Evolutionary conservation across 495 filamentous ascomycete genomes (phyloP).

Genomic region (Massariosphaeria phaeospora): DNA sequence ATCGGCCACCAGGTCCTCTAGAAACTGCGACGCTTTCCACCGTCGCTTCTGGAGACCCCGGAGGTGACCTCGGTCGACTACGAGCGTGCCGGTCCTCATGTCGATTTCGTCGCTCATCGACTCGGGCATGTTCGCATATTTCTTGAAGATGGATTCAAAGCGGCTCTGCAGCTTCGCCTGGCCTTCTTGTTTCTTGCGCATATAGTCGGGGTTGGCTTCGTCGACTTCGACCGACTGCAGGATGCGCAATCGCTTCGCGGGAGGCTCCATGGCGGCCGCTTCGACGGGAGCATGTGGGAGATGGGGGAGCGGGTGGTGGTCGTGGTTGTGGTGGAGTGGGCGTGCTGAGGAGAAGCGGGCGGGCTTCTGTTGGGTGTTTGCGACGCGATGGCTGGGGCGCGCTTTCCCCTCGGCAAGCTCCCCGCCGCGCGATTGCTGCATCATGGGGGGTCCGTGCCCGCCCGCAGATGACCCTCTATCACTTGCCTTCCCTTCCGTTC

Average conservation of each 20-base stretch:
- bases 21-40: conserved; percentile 22
- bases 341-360: background rate
- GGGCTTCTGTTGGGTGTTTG: background rate
- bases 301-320: background rate
- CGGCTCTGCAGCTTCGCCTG: conserved; percentile 65
- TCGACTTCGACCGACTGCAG: conserved; percentile 30
- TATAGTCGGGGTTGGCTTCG: conserved; percentile 26
- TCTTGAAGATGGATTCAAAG: conserved; percentile 82
- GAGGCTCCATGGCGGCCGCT: conserved; percentile 21
- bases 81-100: conserved; percentile 66
- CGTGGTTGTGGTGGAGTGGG: background rate
- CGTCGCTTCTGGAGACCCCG: conserved; percentile 30
- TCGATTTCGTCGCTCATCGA: conserved; percentile 66
- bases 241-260: conserved; percentile 24
- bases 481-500: background rate
- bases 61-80: conserved; percentile 85
- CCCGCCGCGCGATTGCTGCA: conserved; percentile 6
- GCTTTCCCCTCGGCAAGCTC: background rate
- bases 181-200: conserved; percentile 54
- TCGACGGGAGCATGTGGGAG: background rate
- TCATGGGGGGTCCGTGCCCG: background rate
- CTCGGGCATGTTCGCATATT: conserved; percentile 65
- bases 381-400: no score
- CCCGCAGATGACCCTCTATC: background rate
- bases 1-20: conserved; percentile 29